Evolutionary conservation across 2,329 filamentous ascomycete species (phyloP), one percentile per base, ranked within the genome.

Genomic region (Cladophialophora yegresii): DNA sequence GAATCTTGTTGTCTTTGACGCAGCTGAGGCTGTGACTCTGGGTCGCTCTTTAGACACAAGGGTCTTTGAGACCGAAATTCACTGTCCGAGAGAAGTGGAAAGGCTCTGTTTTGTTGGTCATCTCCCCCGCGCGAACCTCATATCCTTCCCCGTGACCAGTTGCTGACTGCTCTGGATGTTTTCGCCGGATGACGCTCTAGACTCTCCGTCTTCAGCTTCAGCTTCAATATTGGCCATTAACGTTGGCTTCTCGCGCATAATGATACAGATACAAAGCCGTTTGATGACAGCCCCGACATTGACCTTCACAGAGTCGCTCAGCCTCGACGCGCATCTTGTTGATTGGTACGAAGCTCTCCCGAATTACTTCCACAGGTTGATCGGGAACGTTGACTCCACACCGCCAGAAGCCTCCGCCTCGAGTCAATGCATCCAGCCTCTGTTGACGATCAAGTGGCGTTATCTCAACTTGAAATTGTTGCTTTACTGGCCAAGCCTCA

Each of bases 401-500:
- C 4, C 10, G 2, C 9, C 40, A 16, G 54, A 63, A n/a, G 16
- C 47, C 13, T n/a, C 54, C 16, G 4, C 4, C 8, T 45, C 30
- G 13, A 51, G 43, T 20, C 33, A 36, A 6, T 59, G 60, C 30
- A 16, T 50, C 69, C 68, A 45, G 30, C 64, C 45, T 40, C 66
- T 59, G 54, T 62, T 28, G 66, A 69, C 61, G 61, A 67, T 70
- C 22, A 58, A 53, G 22, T 64, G 62, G 62, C 62, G 67, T 8
- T 71, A 71, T 53, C 67, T 70, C 16, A 71, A 70, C 50, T 64
- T 71, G 33, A 66, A 67, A 40, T 61, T 72, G 30, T 53, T 70
- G 16, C 50, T 72, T 16, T 65, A 72, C 45, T 66, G 71, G 10
- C 70, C 71, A 32, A 58, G 56, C 26, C 56, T 64, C 5, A 64